Conservation (phyloP, 2,329 filamentous ascomycete species). For the Chrysosporium queenslandicum region DNA sequence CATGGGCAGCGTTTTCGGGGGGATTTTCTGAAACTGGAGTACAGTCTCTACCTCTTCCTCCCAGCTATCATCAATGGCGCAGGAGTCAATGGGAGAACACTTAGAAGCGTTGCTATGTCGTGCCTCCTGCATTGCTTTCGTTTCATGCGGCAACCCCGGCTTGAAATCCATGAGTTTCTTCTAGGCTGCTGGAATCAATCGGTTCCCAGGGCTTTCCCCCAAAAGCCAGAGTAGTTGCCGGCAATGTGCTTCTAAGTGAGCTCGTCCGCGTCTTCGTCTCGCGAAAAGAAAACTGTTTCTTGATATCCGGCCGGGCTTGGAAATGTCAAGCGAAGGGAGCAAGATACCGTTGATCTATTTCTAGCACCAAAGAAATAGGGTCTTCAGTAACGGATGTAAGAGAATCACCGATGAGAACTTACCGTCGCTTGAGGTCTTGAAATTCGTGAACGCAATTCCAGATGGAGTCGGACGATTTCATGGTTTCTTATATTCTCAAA, state of each 20-base stretch:
- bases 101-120: slow-evolving; percentile 1
- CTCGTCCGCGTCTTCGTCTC: not conserved
- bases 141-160: not conserved
- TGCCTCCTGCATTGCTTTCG: not conserved
- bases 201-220: not conserved
- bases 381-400: not conserved
- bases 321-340: not conserved
- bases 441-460: not conserved
- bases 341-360: not conserved
- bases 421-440: not conserved
- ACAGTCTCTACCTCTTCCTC: slow-evolving; percentile 4
- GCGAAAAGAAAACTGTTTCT: not conserved
- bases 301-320: not conserved
- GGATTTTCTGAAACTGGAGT: slow-evolving; percentile 2
- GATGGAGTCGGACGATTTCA: not conserved
- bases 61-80: slow-evolving; percentile 6
- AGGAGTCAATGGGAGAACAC: slow-evolving; percentile 4
- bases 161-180: not conserved
- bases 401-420: not conserved
- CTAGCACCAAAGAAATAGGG: not conserved
- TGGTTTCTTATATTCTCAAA: not conserved
- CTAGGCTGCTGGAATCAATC: not conserved
- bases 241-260: not conserved
- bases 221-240: not conserved
- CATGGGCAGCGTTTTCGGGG: not conserved